These are phyloP conservation scores for Pythium biforme DNA, from an alignment of 352 stramenopile genomes.

Conservation along the genomic window DNA sequence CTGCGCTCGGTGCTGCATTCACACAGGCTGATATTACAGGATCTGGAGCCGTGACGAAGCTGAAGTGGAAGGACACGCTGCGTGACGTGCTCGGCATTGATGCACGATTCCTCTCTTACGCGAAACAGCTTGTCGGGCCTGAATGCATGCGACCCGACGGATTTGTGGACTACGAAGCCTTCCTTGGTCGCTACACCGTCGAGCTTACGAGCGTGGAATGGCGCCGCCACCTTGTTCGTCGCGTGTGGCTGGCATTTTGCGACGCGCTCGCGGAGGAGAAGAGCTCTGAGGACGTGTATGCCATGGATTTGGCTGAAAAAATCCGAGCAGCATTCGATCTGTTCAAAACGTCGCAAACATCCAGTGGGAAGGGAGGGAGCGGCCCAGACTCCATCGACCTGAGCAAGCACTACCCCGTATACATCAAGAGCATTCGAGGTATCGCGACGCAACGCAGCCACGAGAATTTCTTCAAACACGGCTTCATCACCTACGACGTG, in stretches of 20 bases:
- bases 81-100: conserved; percentile 60
- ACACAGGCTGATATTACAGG: conserved; percentile 35
- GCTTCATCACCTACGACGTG: conserved; percentile 71
- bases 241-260: conserved; percentile 72
- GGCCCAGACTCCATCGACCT: conserved; percentile 22
- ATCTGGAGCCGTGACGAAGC: conserved; percentile 51
- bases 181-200: conserved; percentile 73
- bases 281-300: conserved; percentile 36
- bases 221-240: conserved; percentile 61
- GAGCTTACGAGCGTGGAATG: conserved; percentile 69
- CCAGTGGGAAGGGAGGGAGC: conserved; percentile 17
- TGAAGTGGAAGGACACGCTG: conserved; percentile 69
- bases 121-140: conserved; percentile 51
- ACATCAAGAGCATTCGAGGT: conserved; percentile 30
- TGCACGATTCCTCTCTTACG: conserved; percentile 72
- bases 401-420: conserved; percentile 25
- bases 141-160: conserved; percentile 34
- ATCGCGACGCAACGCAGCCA: conserved; percentile 39
- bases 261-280: conserved; percentile 44
- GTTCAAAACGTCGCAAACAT: conserved; percentile 34
- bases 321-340: conserved; percentile 71
- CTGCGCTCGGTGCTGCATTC: conserved; percentile 48
- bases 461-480: conserved; percentile 49
- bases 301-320: conserved; percentile 57
- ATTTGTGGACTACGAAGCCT: conserved; percentile 65